Conservation (phyloP, 495 filamentous ascomycete genomes). For the Collariella sp. region DNA sequence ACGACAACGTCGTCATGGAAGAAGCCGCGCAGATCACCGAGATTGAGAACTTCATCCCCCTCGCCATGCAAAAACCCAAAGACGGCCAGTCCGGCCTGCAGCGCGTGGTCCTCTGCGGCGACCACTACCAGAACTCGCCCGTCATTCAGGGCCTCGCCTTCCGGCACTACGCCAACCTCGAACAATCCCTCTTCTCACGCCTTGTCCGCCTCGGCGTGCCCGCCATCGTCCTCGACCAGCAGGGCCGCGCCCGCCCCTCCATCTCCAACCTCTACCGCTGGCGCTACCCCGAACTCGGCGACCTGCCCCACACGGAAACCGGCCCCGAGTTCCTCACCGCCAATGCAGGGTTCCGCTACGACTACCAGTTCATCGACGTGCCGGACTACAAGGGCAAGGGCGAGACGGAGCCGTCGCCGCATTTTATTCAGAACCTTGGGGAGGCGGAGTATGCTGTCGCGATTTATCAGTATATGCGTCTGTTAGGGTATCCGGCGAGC, state of each 20-base stretch:
- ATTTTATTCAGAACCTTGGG: conserved; percentile 95
- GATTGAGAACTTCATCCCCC: conserved; percentile 91
- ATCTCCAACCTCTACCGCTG: conserved; percentile 89
- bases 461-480: conserved; percentile 93
- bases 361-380: conserved; percentile 97
- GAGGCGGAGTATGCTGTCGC: conserved; percentile 97
- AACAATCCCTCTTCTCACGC: conserved; percentile 89
- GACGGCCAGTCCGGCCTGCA: conserved; percentile 68
- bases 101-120: conserved; percentile 84
- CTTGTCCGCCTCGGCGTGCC: conserved; percentile 86
- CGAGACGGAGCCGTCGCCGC: conserved; percentile 84
- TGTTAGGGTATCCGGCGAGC: conserved; percentile 88
- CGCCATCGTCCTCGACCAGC: conserved; percentile 79
- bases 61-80: conserved; percentile 77
- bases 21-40: conserved; percentile 98
- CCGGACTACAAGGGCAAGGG: conserved; percentile 86
- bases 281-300: conserved; percentile 76
- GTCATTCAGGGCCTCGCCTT: conserved; percentile 96
- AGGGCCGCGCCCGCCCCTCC: conserved; percentile 77
- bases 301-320: conserved; percentile 64
- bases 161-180: conserved; percentile 88
- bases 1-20: conserved; percentile 98
- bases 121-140: conserved; percentile 94
- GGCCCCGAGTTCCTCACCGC: conserved; percentile 65
- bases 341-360: conserved; percentile 86